These are phyloP conservation scores for Micromonas commoda DNA, from an alignment of 139 green algal genomes.

Conservation along the genomic window DNA sequence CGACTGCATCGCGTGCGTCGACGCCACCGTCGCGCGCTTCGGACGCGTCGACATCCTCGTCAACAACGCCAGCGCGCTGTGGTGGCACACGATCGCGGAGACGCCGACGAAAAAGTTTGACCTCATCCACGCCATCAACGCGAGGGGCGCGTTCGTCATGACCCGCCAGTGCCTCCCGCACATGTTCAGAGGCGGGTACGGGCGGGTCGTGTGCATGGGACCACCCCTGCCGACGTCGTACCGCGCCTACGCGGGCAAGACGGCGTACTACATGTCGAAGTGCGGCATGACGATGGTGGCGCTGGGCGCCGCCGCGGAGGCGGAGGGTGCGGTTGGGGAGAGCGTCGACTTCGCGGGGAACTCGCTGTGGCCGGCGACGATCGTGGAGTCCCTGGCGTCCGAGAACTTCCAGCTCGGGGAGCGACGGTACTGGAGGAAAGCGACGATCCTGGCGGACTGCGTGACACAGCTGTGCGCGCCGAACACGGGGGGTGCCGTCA, in stretches of 20 bases:
- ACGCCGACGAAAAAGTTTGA: constrained; percentile 34
- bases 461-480: neutral
- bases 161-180: constrained; percentile 24
- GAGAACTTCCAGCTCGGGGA: constrained; percentile 31
- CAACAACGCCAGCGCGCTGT: constrained; percentile 33
- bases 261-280: constrained; percentile 32
- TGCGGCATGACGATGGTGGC: constrained; percentile 31
- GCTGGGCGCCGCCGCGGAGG: constrained; percentile 24
- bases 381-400: constrained; percentile 23
- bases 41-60: constrained; percentile 25
- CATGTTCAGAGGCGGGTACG: constrained; percentile 9
- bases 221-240: constrained; percentile 8
- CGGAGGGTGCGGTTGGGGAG: neutral
- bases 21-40: constrained; percentile 1
- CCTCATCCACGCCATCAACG: constrained; percentile 27
- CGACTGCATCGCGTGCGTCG: neutral
- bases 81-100: constrained; percentile 25
- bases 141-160: constrained; percentile 25
- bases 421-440: constrained; percentile 17
- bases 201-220: constrained; percentile 25
- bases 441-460: constrained; percentile 27
- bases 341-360: constrained; percentile 16
- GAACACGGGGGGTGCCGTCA: neutral
- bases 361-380: constrained; percentile 29
- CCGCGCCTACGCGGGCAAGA: constrained; percentile 12